A percentile compares a stretch with the other conserved stretches of the same genome.
phyloP scores from a whole-genome alignment of 495 filamentous ascomycete species.

The Daldinia decipiens region DNA sequence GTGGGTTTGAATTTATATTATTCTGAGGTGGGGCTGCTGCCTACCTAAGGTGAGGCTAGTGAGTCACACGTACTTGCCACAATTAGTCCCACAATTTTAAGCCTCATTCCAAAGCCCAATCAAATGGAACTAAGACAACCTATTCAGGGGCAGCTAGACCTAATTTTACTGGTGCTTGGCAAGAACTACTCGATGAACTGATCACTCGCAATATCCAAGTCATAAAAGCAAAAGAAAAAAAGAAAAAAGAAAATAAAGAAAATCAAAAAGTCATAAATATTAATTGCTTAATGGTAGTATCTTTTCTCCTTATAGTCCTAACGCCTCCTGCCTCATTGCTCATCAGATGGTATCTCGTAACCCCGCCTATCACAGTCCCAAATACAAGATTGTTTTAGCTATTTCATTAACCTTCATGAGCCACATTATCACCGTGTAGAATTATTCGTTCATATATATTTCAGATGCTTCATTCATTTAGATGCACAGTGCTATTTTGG shows the following conservation, averaged over 20 bases:
- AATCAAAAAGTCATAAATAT: background rate
- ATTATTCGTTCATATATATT: background rate
- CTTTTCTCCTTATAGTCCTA: background rate
- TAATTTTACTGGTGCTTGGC: background rate
- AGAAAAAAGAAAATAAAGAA: background rate
- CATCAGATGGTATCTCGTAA: constrained; percentile 24
- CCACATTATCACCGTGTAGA: background rate
- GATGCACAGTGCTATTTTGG: background rate
- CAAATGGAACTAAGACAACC: too few species aligned
- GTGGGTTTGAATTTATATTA: constrained; percentile 20
- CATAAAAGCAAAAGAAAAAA: background rate
- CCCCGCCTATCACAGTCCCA: background rate
- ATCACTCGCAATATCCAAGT: background rate
- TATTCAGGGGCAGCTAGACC: background rate
- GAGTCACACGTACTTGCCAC: background rate
- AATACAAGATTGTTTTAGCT: background rate
- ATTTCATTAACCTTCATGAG: background rate
- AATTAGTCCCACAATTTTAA: background rate
- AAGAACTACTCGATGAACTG: too few species aligned
- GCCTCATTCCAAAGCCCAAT: background rate
- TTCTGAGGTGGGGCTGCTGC: constrained; percentile 10
- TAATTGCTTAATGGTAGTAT: background rate
- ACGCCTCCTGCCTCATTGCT: background rate
- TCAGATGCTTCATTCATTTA: background rate
- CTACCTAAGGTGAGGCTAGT: constrained; percentile 8